Evolutionary conservation across 2,329 filamentous ascomycete species (phyloP).

Genomic region (Cephalotrichum gorgonifer): DNA sequence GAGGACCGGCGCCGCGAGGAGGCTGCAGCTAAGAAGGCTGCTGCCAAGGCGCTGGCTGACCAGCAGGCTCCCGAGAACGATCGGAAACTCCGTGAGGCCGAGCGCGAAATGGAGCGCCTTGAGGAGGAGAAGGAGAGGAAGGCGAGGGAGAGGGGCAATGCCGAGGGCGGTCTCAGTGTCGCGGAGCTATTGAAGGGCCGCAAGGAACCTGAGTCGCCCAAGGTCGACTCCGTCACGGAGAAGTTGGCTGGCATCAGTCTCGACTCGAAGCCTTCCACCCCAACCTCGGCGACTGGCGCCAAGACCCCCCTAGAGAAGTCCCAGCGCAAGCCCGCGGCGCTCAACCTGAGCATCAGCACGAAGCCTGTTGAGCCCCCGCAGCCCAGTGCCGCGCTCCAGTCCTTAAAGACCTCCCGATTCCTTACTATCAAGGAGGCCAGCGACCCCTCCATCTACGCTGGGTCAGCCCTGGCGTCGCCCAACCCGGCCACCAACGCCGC

Average conservation of each 20-base stretch:
- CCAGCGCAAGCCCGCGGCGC: constrained; percentile 65
- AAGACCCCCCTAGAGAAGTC: constrained; percentile 48
- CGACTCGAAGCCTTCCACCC: constrained; percentile 29
- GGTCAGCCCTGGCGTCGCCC: constrained; percentile 64
- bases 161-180: constrained; percentile 37
- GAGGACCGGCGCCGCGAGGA: constrained; percentile 37
- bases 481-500: constrained; percentile 84
- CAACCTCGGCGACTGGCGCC: constrained; percentile 31
- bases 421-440: constrained; percentile 55
- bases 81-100: constrained; percentile 60
- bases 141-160: constrained; percentile 42
- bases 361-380: constrained; percentile 84
- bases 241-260: constrained; percentile 44
- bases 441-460: constrained; percentile 2
- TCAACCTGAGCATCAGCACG: constrained; percentile 76
- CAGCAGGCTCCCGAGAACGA: constrained; percentile 44
- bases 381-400: constrained; percentile 87
- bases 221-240: constrained; percentile 26
- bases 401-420: constrained; percentile 84
- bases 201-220: neutral
- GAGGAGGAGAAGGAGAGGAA: constrained; percentile 60
- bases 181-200: constrained; percentile 29
- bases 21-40: constrained; percentile 30
- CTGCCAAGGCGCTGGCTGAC: constrained; percentile 40
- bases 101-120: constrained; percentile 60